Conservation (phyloP, 1,139 yeast species). For the Scheffersomyces stambukii region DNA sequence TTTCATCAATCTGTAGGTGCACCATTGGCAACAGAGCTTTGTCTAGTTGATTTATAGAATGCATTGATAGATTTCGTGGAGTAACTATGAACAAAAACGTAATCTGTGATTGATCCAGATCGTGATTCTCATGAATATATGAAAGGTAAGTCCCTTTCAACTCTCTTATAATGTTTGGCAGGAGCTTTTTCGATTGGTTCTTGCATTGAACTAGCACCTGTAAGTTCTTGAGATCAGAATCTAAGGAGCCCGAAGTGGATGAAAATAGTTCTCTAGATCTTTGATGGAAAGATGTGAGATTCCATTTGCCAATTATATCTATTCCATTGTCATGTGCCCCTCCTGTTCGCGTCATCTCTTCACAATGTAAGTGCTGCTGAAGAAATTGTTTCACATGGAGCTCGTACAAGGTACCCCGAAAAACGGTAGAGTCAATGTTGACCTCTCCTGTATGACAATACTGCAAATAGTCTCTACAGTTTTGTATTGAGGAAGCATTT, state of each 20-base stretch:
- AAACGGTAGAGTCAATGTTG: constrained; percentile 41
- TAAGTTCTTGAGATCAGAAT: constrained; percentile 25
- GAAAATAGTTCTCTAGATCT: too few relatives aligned
- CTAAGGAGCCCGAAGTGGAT: too few relatives aligned
- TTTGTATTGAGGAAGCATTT: constrained; percentile 13
- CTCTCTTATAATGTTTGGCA: constrained; percentile 54
- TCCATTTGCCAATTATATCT: constrained; percentile 64
- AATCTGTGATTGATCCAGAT: too few relatives aligned
- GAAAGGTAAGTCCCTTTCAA: constrained; percentile 51
- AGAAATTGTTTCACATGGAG: constrained; percentile 49
- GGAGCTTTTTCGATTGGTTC: constrained; percentile 39
- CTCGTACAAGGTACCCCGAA: constrained; percentile 71
- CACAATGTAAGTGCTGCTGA: constrained; percentile 36
- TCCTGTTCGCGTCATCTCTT: constrained; percentile 43
- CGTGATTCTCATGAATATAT: constrained; percentile 17
- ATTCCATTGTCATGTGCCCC: constrained; percentile 74
- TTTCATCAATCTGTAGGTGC: constrained; percentile 35
- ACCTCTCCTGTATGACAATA: constrained; percentile 22
- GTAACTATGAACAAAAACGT: constrained; percentile 42
- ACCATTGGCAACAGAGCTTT: constrained; percentile 52
- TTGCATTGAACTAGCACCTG: constrained; percentile 58
- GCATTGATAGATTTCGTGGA: constrained; percentile 57
- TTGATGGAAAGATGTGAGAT: constrained; percentile 35
- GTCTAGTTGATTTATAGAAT: constrained; percentile 55
- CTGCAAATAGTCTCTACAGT: constrained; percentile 25